Conservation (phyloP, 352 stramenopile species). For the Pythium oligandrum region DNA sequence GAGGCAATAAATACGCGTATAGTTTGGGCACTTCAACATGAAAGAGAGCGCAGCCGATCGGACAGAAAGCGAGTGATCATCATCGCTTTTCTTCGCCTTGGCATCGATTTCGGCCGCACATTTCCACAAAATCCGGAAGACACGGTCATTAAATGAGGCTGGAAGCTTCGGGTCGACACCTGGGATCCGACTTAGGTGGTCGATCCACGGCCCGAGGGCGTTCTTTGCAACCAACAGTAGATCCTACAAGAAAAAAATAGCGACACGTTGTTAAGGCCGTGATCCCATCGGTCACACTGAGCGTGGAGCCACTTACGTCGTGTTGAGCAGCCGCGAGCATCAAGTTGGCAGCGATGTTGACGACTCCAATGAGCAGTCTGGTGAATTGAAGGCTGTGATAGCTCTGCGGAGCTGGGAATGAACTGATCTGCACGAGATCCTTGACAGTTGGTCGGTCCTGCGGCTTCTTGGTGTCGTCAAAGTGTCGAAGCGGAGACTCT, state of each 20-base stretch:
- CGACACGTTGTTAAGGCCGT: neutral
- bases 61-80: conserved; percentile 28
- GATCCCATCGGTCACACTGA: neutral
- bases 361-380: conserved; percentile 13
- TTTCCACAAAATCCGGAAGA: conserved; percentile 75
- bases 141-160: conserved; percentile 54
- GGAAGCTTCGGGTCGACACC: conserved; percentile 46
- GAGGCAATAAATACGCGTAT: conserved; percentile 50
- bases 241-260: neutral
- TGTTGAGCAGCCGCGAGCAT: conserved; percentile 25
- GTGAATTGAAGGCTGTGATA: neutral
- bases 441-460: too few species aligned
- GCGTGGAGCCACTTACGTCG: conserved; percentile 18
- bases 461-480: too few species aligned
- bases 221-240: conserved; percentile 6
- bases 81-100: neutral
- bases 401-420: neutral
- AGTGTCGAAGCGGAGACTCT: too few species aligned
- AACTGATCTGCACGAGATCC: neutral
- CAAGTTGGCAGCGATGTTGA: conserved; percentile 34
- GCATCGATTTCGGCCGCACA: conserved; percentile 32
- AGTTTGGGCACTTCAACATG: conserved; percentile 64
- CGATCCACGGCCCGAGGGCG: conserved; percentile 38
- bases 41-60: conserved; percentile 50
- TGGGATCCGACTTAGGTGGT: conserved; percentile 32